Conservation (phyloP, 1,284 basidiomycete genomes). For the Polyporus tsugae region DNA sequence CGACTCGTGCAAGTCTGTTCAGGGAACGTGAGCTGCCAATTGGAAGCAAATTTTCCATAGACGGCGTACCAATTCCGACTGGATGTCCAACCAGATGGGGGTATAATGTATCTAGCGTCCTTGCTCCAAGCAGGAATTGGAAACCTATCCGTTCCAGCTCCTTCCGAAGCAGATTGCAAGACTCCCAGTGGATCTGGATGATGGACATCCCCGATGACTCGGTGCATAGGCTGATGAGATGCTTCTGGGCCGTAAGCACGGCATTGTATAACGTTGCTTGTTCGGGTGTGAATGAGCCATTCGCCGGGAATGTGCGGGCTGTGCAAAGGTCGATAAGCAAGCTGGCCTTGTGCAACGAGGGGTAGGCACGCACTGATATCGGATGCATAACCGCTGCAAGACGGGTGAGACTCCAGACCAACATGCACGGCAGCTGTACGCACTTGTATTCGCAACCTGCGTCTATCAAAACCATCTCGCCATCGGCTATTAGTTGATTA, state of each 20-base stretch:
- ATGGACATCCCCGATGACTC: slow-evolving; percentile 65
- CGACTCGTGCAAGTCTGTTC: slow-evolving; percentile 82
- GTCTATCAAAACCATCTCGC: slow-evolving; percentile 89
- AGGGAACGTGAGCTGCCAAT: slow-evolving; percentile 19
- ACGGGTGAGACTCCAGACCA: neutral
- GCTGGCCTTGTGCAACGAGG: neutral
- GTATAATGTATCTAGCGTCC: slow-evolving; percentile 83
- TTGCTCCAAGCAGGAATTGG: slow-evolving; percentile 52
- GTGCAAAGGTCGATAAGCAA: slow-evolving; percentile 20
- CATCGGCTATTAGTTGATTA: slow-evolving; percentile 75
- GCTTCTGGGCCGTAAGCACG: slow-evolving; percentile 80
- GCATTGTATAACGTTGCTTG: slow-evolving; percentile 92
- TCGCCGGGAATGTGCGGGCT: slow-evolving; percentile 92
- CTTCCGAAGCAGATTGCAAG: slow-evolving; percentile 71
- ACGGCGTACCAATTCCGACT: slow-evolving; percentile 77
- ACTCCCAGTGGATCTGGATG: slow-evolving; percentile 83
- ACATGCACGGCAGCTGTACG: slow-evolving; percentile 35
- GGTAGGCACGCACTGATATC: slow-evolving; percentile 80
- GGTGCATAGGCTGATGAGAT: slow-evolving; percentile 68
- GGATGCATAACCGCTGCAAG: slow-evolving; percentile 86
- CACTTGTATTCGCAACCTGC: slow-evolving; percentile 92
- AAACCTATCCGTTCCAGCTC: slow-evolving; percentile 91
- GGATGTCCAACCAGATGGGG: slow-evolving; percentile 91
- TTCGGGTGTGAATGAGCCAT: slow-evolving; percentile 80
- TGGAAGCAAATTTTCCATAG: no score